Percentiles rank a stretch among this genome's conserved stretches.
These are phyloP conservation scores for Hymenoscyphus fructigenus DNA, from an alignment of 2,329 filamentous ascomycete genomes.

Conservation along the genomic window DNA sequence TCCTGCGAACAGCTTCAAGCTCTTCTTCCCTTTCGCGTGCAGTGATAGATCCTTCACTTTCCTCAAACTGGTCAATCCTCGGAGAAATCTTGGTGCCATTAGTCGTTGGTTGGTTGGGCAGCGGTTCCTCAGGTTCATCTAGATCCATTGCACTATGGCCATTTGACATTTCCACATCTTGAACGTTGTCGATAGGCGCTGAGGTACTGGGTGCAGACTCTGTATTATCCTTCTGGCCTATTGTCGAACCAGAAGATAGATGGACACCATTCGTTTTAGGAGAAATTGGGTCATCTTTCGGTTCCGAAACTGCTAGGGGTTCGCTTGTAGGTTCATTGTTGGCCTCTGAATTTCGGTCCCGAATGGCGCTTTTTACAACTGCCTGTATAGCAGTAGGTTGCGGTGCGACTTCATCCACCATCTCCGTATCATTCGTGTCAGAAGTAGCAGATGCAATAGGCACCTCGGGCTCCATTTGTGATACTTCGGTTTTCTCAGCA, in stretches of 20 bases:
- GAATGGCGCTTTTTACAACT: background rate
- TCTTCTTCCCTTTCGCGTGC: slow-evolving; percentile 26
- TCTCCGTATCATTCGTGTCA: background rate
- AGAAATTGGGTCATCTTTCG: background rate
- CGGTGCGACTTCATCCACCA: background rate
- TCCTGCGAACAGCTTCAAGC: slow-evolving; percentile 30
- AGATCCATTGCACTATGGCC: slow-evolving; percentile 9
- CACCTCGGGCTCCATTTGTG: background rate
- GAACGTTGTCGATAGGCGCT: background rate
- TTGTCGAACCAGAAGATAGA: background rate
- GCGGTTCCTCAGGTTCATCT: background rate
- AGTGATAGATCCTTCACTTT: slow-evolving; percentile 26
- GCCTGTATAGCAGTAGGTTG: background rate
- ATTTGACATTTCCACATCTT: slow-evolving; percentile 4
- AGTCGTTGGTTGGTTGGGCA: background rate
- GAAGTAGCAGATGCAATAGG: background rate
- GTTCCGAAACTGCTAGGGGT: background rate
- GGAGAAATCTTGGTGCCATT: background rate
- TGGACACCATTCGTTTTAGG: background rate
- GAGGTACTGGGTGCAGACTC: background rate
- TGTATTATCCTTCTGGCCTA: background rate
- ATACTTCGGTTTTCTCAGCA: background rate
- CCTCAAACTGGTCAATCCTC: slow-evolving; percentile 16
- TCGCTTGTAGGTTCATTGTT: background rate
- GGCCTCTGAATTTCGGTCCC: background rate